phyloP scores from a whole-genome alignment of 495 filamentous ascomycete species.

The Lepraria neglecta region DNA sequence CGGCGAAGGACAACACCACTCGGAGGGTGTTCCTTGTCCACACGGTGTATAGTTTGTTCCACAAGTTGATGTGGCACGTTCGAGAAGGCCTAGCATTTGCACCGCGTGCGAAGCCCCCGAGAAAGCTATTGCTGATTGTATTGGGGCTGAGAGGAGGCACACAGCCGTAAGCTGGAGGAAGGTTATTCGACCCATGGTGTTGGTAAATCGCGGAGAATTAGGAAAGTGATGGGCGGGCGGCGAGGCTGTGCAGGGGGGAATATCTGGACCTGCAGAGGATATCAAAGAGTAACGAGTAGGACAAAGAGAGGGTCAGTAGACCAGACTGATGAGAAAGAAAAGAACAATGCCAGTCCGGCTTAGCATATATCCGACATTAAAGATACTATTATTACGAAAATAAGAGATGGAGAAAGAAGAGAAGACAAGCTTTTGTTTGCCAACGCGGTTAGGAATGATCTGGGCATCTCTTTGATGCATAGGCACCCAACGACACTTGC shows the following conservation, averaged over 20 bases:
- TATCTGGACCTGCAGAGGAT: neutral
- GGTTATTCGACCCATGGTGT: constrained; percentile 22
- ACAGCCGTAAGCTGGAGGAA: constrained; percentile 30
- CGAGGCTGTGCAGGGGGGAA: constrained; percentile 2
- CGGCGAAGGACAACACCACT: constrained; percentile 67
- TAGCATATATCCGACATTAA: constrained; percentile 20
- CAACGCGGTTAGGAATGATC: constrained; percentile 8
- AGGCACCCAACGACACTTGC: neutral
- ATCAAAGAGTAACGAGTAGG: constrained; percentile 6
- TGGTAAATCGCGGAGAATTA: constrained; percentile 4
- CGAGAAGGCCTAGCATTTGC: constrained; percentile 32
- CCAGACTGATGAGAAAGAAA: constrained; percentile 5
- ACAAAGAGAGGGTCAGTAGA: constrained; percentile 19
- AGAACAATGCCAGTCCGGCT: constrained; percentile 24
- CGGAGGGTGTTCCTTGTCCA: constrained; percentile 50
- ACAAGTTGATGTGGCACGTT: constrained; percentile 41
- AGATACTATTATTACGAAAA: constrained; percentile 1
- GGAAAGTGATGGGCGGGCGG: neutral
- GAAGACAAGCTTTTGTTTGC: constrained; percentile 7
- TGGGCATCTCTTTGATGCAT: neutral
- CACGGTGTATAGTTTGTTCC: constrained; percentile 45
- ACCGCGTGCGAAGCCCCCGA: constrained; percentile 29
- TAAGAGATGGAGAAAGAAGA: constrained; percentile 13
- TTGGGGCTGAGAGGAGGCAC: constrained; percentile 29
- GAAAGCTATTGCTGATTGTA: constrained; percentile 27